Evolutionary conservation across 2,329 filamentous ascomycete species (phyloP), one percentile per base, ranked within the genome.

Genomic region (Sporothrix luriei): DNA sequence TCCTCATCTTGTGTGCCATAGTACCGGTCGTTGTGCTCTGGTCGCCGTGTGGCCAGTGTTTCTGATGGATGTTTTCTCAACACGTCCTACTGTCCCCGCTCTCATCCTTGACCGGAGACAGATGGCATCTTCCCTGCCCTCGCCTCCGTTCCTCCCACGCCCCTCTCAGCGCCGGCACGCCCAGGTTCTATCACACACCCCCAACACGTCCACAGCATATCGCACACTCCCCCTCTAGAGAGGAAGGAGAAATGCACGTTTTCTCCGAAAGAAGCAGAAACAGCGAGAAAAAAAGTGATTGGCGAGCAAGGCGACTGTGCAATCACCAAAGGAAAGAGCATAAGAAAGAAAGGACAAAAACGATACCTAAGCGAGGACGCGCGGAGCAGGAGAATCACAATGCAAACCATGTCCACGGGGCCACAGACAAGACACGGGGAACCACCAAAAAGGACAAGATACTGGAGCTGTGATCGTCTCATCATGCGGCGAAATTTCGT

Each of bases 171-270:
- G 38, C 9, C 33, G 33, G 33, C 33, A 33, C 61, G 26, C 61
- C 46, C 43, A 33, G 29, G 52, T 51, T 52, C 40, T 14, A 40
- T 19, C 11, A 24, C 48, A 52, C 48, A 66, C 48, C 24, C 62
- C 62, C 38, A 4, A 46, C 61, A 65, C 26, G 21, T 38, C 33
- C 43, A 40, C 62, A 40, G 48, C 26, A 21, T 46, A 29, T 62
- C 59, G 40, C 61, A 33, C 61, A 49, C 61, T 33, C 61, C 43
- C 61, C 62, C 24, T 51, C 62, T 19, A 51, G 62, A 65, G n/a
- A 65, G 62, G 46, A 52, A 65, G 46, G 46, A 49, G 46, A 49
- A 49, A 49, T 16, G 61, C 24, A 29, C 40, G 40, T 38, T 51
- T 46, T 46, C 33, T 62, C 16, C 46, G 14, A 61, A 26, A 16